A percentile compares a stretch with the other conserved stretches of the same genome.
These are phyloP conservation scores for Clonostachys byssicola DNA, from an alignment of 2,329 filamentous ascomycete genomes.

Conservation along the genomic window DNA sequence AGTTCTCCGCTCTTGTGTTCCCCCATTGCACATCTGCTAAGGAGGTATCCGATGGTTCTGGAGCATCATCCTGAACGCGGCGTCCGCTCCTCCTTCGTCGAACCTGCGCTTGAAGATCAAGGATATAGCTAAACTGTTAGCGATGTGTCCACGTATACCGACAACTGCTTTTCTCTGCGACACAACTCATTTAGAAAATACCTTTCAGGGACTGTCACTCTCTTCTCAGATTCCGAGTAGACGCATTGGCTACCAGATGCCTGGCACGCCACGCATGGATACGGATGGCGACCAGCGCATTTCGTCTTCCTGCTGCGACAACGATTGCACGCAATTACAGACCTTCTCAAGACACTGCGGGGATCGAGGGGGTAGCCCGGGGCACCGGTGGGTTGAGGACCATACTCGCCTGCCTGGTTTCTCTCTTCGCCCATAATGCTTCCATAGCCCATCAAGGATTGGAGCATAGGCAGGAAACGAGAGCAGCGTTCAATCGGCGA, in stretches of 20 bases:
- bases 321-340: constrained; percentile 2
- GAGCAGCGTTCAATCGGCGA: no score
- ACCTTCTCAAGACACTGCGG: background rate
- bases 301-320: constrained; percentile 2
- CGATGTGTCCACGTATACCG: no score
- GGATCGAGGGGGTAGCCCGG: no score
- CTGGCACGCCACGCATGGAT: constrained; percentile 2
- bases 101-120: background rate
- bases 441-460: no score
- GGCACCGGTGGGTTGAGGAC: no score
- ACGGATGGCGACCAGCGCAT: constrained; percentile 1
- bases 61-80: no score
- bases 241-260: constrained; percentile 1
- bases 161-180: no score
- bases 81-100: background rate
- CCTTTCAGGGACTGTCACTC: constrained; percentile 1
- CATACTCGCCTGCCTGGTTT: no score
- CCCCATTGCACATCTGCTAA: background rate
- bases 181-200: no score
- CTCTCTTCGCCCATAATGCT: no score
- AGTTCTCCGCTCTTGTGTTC: background rate
- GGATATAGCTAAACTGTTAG: background rate
- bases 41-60: no score
- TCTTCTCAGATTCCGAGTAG: constrained; percentile 4
- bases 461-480: no score